Evolutionary conservation across 495 filamentous ascomycete species (phyloP), one percentile per base, ranked within the genome.

Genomic region (Parathielavia appendiculata): DNA sequence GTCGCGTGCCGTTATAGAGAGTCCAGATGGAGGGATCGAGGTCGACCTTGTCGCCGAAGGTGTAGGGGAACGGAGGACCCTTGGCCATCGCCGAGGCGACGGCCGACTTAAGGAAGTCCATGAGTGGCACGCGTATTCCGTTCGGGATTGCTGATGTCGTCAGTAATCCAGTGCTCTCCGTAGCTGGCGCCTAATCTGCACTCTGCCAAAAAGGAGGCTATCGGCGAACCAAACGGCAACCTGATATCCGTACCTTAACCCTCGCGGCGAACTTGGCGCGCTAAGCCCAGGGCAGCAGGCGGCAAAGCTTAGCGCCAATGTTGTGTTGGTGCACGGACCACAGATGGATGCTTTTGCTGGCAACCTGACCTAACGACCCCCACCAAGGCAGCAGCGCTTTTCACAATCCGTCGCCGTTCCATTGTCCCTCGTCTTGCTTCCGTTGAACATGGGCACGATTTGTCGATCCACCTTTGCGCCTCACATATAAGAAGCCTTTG

Each of bases 31-130:
- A 92, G 64, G 89, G 84, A 67, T 92, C 89, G 32, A 90, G 74
- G 63, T 96, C 91, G 47, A 95, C 86, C 69, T 86, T 80, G 72
- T 98, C 93, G 63, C 92, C 92, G 63, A 97, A 91, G 19, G 81
- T 86, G 70, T 95, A 97, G 10, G 90, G 91, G 65, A 96, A 95
- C 5, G 90, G 83, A 35, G 91, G 91, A 17, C 91, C 91, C 72
- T 96, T 96, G 14, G 93, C 88, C 64, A 97, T 97, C 57, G 92
- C 92, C 41, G 93, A 96, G 38, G 91, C 90, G 65, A 98, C 90
- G 41, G 95, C 95, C 47, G 90, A 96, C 75, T 97, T 98, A 58
- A 98, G 81, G 69, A 97, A 97, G 65, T 98, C 92, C 93, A 98
- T 98, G 58, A 52, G 14, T 43, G 19, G 41, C 10, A 16, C 14